Percentiles rank a stretch among this genome's conserved stretches.
Evolutionary conservation across 2,329 filamentous ascomycete species (phyloP).

Genomic region (Penicillium sp.): DNA sequence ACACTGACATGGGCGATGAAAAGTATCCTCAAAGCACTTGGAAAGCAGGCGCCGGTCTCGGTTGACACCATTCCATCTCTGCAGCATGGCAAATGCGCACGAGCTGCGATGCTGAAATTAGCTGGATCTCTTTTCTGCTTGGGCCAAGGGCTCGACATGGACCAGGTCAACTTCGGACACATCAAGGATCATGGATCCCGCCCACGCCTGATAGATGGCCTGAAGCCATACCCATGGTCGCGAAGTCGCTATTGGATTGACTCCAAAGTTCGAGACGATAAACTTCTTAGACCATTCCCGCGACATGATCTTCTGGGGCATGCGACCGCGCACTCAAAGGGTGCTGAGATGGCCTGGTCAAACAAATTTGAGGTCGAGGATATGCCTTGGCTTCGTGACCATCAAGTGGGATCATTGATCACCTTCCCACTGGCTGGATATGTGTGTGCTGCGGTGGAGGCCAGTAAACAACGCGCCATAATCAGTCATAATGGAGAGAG

Average conservation of each 20-base stretch:
- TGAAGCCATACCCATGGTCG: background rate
- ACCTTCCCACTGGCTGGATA: conserved; percentile 28
- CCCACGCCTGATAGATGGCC: background rate
- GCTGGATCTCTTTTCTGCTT: background rate
- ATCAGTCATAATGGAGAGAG: background rate
- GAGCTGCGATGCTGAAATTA: background rate
- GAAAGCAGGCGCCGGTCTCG: background rate
- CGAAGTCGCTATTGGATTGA: conserved; percentile 11
- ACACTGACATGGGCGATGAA: background rate
- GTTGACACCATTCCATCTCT: background rate
- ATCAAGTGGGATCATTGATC: conserved; percentile 34
- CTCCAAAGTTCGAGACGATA: conserved; percentile 11
- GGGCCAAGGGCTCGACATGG: background rate
- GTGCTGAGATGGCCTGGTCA: conserved; percentile 25
- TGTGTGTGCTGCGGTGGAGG: conserved; percentile 10
- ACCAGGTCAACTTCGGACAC: background rate
- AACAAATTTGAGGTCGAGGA: conserved; percentile 26
- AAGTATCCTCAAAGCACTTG: background rate
- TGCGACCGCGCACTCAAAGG: conserved; percentile 24
- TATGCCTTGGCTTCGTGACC: conserved; percentile 26
- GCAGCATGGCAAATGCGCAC: background rate
- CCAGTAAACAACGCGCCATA: background rate
- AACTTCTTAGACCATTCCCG: background rate
- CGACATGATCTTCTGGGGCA: conserved; percentile 26
- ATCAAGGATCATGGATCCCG: background rate